phyloP scores from a whole-genome alignment of 495 filamentous ascomycete genomes.

The Polyplosphaeria fusca region DNA sequence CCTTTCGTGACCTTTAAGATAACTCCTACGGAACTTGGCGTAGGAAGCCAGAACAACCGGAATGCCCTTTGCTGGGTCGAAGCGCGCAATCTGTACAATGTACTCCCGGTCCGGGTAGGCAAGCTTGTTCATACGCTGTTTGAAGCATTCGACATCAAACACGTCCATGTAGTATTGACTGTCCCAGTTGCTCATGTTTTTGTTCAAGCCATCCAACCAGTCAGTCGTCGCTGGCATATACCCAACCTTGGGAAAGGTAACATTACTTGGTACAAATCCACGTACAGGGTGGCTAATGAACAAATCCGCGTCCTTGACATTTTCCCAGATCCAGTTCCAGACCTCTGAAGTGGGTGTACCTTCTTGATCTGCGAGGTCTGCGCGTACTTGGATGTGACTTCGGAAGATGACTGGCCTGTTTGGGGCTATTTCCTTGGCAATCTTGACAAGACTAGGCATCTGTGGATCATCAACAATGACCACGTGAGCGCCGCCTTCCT shows the following conservation, averaged over 20 bases:
- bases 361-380: slow-evolving; percentile 61
- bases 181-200: slow-evolving; percentile 71
- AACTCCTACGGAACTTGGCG: slow-evolving; percentile 63
- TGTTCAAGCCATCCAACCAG: slow-evolving; percentile 88
- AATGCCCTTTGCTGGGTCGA: slow-evolving; percentile 85
- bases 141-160: slow-evolving; percentile 65
- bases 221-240: slow-evolving; percentile 85
- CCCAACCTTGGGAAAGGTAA: slow-evolving; percentile 64
- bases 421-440: slow-evolving; percentile 69
- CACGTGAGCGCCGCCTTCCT: slow-evolving; percentile 74
- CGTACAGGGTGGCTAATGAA: slow-evolving; percentile 85
- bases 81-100: slow-evolving; percentile 79
- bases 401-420: slow-evolving; percentile 76
- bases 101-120: slow-evolving; percentile 70
- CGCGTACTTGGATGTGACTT: slow-evolving; percentile 81
- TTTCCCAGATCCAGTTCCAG: slow-evolving; percentile 75
- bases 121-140: slow-evolving; percentile 57
- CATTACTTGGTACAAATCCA: slow-evolving; percentile 67
- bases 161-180: slow-evolving; percentile 69
- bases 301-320: slow-evolving; percentile 67
- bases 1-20: slow-evolving; percentile 46
- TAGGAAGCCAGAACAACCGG: slow-evolving; percentile 76
- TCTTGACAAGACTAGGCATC: slow-evolving; percentile 77
- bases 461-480: slow-evolving; percentile 84
- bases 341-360: slow-evolving; percentile 69